Evolutionary conservation across 139 green algal genomes (phyloP).

Genomic region (Chlamydomonas schloesseri): DNA sequence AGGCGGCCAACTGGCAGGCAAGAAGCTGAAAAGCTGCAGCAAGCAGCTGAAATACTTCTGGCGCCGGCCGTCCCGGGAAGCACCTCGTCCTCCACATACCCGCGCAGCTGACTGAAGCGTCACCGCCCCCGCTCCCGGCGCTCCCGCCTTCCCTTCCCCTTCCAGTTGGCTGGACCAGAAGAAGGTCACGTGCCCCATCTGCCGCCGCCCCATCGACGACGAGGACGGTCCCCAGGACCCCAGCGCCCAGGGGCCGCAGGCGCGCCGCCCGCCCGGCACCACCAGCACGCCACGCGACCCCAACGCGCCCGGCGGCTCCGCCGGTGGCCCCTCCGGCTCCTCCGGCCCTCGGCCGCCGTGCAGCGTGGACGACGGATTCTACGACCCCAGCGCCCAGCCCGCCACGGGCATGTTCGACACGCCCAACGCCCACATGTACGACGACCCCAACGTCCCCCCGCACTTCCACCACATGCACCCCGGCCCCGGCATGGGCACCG

Average conservation of each 20-base stretch:
- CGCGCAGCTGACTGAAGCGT: no score
- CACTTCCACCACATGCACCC: no score
- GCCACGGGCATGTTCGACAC: background rate
- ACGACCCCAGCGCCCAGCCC: background rate
- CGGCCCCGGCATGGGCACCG: background rate
- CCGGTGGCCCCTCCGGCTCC: background rate
- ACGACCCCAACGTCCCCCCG: no score
- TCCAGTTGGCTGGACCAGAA: constrained; percentile 59
- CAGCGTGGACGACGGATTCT: constrained; percentile 26
- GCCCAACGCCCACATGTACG: background rate
- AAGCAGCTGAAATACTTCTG: no score
- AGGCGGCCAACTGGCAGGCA: no score
- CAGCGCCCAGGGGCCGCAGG: background rate
- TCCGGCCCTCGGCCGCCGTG: constrained; percentile 3
- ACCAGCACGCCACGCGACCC: background rate
- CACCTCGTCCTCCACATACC: no score
- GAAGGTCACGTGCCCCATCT: constrained; percentile 64
- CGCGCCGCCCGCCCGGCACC: background rate
- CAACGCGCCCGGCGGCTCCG: background rate
- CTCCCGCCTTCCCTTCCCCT: no score
- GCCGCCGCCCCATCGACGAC: constrained; percentile 54
- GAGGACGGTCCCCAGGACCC: background rate
- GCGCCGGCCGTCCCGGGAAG: no score
- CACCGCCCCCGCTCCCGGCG: no score
- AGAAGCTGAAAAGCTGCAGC: no score